phyloP scores from a whole-genome alignment of 495 filamentous ascomycete genomes.

The Lophiotrema nucula region DNA sequence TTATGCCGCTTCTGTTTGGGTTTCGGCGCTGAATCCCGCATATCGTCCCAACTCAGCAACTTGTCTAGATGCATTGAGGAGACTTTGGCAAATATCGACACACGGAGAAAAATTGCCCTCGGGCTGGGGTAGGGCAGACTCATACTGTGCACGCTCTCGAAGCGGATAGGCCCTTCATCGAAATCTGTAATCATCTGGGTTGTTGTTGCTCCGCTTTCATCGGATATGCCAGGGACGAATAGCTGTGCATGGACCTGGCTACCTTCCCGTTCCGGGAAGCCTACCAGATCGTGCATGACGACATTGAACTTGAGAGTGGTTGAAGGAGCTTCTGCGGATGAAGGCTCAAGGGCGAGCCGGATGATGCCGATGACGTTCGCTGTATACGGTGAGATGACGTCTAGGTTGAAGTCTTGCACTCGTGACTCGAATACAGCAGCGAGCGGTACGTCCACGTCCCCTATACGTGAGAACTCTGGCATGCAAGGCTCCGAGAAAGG shows the following conservation, averaged over 20 bases:
- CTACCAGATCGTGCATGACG: constrained; percentile 95
- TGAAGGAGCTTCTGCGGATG: constrained; percentile 85
- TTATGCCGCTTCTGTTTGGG: constrained; percentile 57
- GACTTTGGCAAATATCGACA: constrained; percentile 92
- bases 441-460: constrained; percentile 90
- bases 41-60: constrained; percentile 97
- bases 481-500: constrained; percentile 88
- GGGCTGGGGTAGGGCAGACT: constrained; percentile 86
- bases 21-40: constrained; percentile 69
- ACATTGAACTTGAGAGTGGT: constrained; percentile 97
- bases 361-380: constrained; percentile 84
- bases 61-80: constrained; percentile 95
- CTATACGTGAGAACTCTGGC: constrained; percentile 87
- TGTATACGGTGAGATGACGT: constrained; percentile 90
- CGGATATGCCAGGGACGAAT: constrained; percentile 87
- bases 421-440: constrained; percentile 92
- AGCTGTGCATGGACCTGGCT: constrained; percentile 95
- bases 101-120: constrained; percentile 69
- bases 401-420: constrained; percentile 89
- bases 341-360: constrained; percentile 87
- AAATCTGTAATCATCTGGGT: constrained; percentile 94
- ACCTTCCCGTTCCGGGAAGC: constrained; percentile 94
- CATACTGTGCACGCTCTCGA: constrained; percentile 98
- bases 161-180: constrained; percentile 89
- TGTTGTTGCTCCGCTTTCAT: constrained; percentile 87